Percentiles rank a stretch among this genome's conserved stretches.
Evolutionary conservation across 1,284 basidiomycete genomes (phyloP).

Genomic region (Meira miltonrushii): DNA sequence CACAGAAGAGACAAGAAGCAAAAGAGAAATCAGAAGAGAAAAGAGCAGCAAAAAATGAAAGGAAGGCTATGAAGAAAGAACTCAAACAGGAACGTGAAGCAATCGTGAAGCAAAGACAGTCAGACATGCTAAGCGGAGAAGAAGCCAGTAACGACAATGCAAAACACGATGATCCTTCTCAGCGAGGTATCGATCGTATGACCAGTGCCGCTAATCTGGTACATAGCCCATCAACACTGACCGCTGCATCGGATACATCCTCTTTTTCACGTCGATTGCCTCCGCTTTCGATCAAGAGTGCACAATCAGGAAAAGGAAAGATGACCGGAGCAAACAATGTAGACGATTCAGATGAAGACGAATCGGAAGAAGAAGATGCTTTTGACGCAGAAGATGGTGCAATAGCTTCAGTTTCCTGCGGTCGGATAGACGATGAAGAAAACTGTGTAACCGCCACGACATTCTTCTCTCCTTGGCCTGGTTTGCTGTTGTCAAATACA

Average conservation of each 20-base stretch:
- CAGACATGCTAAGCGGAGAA: not conserved
- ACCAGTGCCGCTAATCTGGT: no score
- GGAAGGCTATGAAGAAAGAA: conserved; percentile 12
- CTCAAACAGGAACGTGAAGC: conserved; percentile 11
- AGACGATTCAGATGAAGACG: no score
- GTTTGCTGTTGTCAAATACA: conserved; percentile 6
- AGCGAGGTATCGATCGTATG: no score
- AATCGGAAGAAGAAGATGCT: no score
- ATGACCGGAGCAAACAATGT: no score
- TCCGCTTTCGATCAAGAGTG: not conserved
- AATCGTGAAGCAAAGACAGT: conserved; percentile 7
- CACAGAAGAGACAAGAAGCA: conserved; percentile 7
- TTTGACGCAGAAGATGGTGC: not conserved
- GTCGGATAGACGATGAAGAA: not conserved
- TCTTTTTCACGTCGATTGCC: not conserved
- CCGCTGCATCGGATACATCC: not conserved
- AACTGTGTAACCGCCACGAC: conserved; percentile 7
- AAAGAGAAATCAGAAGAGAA: conserved; percentile 11
- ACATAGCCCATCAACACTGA: no score
- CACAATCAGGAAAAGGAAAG: not conserved
- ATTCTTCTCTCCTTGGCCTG: conserved; percentile 9
- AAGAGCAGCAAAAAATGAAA: conserved; percentile 12
- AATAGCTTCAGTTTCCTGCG: conserved; percentile 5
- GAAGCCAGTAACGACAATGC: not conserved
- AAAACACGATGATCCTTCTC: no score